phyloP scores from a whole-genome alignment of 75 land plant genomes.

The Sequoiadendron giganteum region DNA sequence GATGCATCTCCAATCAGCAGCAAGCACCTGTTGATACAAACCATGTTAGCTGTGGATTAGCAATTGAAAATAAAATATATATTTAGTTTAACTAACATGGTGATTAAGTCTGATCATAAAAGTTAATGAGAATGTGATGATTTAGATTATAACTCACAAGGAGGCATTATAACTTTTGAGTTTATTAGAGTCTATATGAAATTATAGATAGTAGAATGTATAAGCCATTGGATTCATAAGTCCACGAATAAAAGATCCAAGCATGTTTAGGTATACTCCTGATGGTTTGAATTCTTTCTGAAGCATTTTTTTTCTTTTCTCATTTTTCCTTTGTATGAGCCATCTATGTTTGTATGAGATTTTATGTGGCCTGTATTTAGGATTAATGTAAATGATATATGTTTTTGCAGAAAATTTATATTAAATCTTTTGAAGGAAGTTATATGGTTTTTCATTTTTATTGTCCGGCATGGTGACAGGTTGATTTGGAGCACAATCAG shows the following conservation, averaged over 20 bases:
- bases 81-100: not conserved
- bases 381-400: not conserved
- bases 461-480: constrained; percentile 37
- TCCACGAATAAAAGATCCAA: not conserved
- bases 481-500: constrained; percentile 95
- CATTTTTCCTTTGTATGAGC: not conserved
- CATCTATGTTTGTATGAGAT: not conserved
- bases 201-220: not conserved
- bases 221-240: not conserved
- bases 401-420: not conserved
- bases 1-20: too few species aligned
- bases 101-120: too few species aligned
- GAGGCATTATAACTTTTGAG: not conserved
- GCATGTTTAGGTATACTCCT: not conserved
- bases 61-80: not conserved
- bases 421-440: not conserved
- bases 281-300: not conserved
- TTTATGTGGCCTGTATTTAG: not conserved
- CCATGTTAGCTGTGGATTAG: not conserved
- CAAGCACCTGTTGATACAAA: not conserved
- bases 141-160: not conserved
- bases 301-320: not conserved
- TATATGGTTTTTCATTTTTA: not conserved
- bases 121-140: not conserved
- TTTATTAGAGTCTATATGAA: not conserved